Conservation (phyloP, 495 filamentous ascomycete species). For the Penicillium argentinense region DNA sequence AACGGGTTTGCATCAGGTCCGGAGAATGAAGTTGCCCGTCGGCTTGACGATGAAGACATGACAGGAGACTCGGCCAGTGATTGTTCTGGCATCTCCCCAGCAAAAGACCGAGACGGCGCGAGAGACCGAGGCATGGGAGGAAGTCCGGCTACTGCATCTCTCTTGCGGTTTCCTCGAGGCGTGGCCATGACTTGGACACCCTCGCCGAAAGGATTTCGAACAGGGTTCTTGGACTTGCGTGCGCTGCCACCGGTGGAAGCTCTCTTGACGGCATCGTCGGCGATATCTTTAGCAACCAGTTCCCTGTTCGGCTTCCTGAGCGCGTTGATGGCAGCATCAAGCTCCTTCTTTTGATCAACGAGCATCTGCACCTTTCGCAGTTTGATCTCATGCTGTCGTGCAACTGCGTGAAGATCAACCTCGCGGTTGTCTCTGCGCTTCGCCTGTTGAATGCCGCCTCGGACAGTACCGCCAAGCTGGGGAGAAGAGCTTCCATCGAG, state of each 20-base stretch:
- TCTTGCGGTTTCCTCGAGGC: constrained; percentile 56
- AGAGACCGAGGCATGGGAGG: constrained; percentile 34
- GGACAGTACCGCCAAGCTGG: constrained; percentile 35
- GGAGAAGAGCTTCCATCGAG: constrained; percentile 37
- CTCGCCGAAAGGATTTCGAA: constrained; percentile 56
- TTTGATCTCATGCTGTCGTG: constrained; percentile 61
- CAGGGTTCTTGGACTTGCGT: constrained; percentile 63
- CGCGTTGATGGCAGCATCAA: constrained; percentile 78
- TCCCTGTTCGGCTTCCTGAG: constrained; percentile 86
- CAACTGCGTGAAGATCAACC: constrained; percentile 61
- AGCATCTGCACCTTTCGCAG: constrained; percentile 71
- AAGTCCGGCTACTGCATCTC: constrained; percentile 31
- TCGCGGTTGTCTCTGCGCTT: constrained; percentile 65
- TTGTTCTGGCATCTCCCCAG: constrained; percentile 21
- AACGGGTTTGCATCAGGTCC: constrained; percentile 27
- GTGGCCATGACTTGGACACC: constrained; percentile 76
- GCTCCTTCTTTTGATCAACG: constrained; percentile 65
- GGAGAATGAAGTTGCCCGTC: constrained; percentile 27
- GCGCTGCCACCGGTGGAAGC: constrained; percentile 34
- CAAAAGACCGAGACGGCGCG: constrained; percentile 26
- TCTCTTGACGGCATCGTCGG: constrained; percentile 67
- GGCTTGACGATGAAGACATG: constrained; percentile 28
- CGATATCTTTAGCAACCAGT: constrained; percentile 70
- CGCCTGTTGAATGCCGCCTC: constrained; percentile 57
- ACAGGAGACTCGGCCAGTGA: constrained; percentile 24